Evolutionary conservation across 805 yeast species (phyloP), one percentile per base, ranked within the genome.

Genomic region (Starmera dryadoides): DNA sequence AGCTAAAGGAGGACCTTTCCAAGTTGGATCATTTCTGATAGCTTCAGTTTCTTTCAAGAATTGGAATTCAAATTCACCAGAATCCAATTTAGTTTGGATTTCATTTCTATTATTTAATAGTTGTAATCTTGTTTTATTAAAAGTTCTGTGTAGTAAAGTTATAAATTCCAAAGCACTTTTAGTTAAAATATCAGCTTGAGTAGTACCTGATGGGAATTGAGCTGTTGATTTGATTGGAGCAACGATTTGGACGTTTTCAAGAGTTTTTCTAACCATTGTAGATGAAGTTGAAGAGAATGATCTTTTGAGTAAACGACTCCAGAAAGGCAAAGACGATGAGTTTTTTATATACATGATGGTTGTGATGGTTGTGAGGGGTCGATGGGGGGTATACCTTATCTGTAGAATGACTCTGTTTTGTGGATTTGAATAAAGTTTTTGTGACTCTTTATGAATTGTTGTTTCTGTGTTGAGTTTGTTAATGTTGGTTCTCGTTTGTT

Each of bases 1-100:
- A 20, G 86, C 88, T 37, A 79, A 70, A 33, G 82, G 75, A 18
- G 81, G 77, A 47, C 93, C 89, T 44, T 70, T 74, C 93, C 93
- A 84, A 19, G 77, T 73, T 30, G 83, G 76, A 53, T 84, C 86
- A 30, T 78, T 68, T 65, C 93, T 74, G 52, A 84, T 80, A 52
- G 63, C 56, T 42, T 64, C 69, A 18, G 89, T 83, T 58, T 81
- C 89, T 31, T 73, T 72, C 42, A 81, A 66, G 58, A 79, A 84
- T 43, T 72, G 77, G 34, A 86, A 47, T 15, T 49, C 68, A 45
- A 69, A 68, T 26, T 67, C 66, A 32, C 85, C 84, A 14, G 32
- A 6, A 50, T 84, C 88, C 42, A 86, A 64, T 46, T 63, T 59
- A 30, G 60, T 58, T 62, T 84, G 93, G 32, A 77, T 73, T 9